Percentiles rank a stretch among this genome's conserved stretches.
Conservation (phyloP, 2,329 filamentous ascomycete genomes). For the Fusarium anguioides region DNA sequence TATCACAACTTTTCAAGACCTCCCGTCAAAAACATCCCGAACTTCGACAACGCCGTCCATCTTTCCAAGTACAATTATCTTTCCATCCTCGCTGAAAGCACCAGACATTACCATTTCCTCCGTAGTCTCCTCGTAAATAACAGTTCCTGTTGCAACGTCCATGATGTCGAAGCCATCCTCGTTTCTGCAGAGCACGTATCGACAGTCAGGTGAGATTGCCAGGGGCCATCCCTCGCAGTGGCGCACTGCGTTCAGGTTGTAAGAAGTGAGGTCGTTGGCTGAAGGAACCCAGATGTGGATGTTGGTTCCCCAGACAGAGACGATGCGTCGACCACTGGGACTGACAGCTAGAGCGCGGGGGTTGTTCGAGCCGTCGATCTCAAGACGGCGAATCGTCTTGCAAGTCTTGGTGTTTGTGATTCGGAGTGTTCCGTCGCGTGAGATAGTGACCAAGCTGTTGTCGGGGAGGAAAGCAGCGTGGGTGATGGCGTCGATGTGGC, state of each 20-base stretch:
- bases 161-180: conserved; percentile 57
- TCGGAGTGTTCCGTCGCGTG: conserved; percentile 53
- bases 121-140: conserved; percentile 45
- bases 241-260: conserved; percentile 51
- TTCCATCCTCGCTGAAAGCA: conserved; percentile 50
- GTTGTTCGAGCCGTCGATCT: conserved; percentile 48
- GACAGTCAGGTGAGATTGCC: conserved; percentile 52
- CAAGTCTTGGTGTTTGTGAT: conserved; percentile 49
- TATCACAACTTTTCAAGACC: conserved; percentile 36
- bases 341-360: conserved; percentile 51
- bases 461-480: conserved; percentile 52
- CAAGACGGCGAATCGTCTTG: conserved; percentile 52
- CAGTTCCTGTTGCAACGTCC: conserved; percentile 50
- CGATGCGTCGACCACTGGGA: conserved; percentile 48
- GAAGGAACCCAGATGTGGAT: conserved; percentile 54
- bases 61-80: conserved; percentile 49
- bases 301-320: conserved; percentile 53
- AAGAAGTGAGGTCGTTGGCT: conserved; percentile 49
- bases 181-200: conserved; percentile 54
- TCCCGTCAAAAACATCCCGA: conserved; percentile 46
- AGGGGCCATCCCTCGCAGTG: conserved; percentile 55
- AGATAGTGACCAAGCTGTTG: conserved; percentile 50
- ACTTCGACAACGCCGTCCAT: conserved; percentile 51
- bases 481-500: conserved; percentile 53
- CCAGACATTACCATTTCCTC: conserved; percentile 50